phyloP scores from a whole-genome alignment of 805 yeast genomes.

The Ogataea salicorniae region DNA sequence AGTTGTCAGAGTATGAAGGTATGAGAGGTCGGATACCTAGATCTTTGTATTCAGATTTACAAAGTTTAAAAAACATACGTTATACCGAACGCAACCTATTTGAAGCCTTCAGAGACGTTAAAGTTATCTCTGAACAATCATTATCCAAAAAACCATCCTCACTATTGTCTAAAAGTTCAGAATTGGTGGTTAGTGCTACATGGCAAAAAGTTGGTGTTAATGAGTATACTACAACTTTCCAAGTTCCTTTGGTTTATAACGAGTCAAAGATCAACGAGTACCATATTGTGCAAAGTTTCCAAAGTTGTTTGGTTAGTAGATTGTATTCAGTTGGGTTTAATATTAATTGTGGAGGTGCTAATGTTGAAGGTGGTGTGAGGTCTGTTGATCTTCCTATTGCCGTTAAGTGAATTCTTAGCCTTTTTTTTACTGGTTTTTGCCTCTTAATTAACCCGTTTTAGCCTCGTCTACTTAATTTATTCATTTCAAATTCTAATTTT shows the following conservation, averaged over 20 bases:
- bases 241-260: constrained; percentile 6
- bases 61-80: constrained; percentile 20
- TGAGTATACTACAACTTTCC: constrained; percentile 1
- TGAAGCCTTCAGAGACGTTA: not conserved
- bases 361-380: not conserved
- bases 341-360: constrained; percentile 4
- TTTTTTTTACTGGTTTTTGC: not conserved
- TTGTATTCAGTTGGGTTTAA: constrained; percentile 36
- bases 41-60: constrained; percentile 22
- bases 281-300: constrained; percentile 58
- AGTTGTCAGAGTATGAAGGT: not conserved
- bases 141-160: too few relatives aligned
- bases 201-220: not conserved
- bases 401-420: not conserved
- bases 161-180: too few relatives aligned
- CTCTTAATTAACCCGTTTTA: too few relatives aligned
- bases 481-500: not conserved
- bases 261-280: constrained; percentile 32
- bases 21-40: constrained; percentile 5
- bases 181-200: not conserved
- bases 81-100: constrained; percentile 5
- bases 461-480: not conserved
- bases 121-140: constrained; percentile 3
- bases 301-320: constrained; percentile 57
- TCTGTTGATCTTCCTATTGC: constrained; percentile 4